These are phyloP conservation scores for Penicillium argentinense DNA, from an alignment of 495 filamentous ascomycete genomes.

Conservation along the genomic window DNA sequence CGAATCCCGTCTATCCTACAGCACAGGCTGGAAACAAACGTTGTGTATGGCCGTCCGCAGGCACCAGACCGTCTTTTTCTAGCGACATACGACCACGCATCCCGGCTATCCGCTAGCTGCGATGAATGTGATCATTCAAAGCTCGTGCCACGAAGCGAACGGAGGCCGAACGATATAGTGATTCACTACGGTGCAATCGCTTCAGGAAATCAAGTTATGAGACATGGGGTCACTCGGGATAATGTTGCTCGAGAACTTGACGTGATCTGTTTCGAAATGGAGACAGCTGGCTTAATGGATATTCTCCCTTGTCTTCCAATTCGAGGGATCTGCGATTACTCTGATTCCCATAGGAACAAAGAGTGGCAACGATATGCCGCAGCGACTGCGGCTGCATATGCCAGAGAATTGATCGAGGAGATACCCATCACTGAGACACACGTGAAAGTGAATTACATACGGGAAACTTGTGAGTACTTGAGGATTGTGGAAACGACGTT, in stretches of 20 bases:
- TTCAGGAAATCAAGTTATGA: conserved; percentile 2
- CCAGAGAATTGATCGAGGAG: neutral
- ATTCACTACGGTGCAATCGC: conserved; percentile 4
- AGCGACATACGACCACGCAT: neutral
- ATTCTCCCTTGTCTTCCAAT: conserved; percentile 9
- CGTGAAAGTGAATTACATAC: neutral
- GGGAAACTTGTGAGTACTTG: too few relatives aligned
- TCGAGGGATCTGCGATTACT: conserved; percentile 27
- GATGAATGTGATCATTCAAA: neutral
- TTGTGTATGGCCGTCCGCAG: neutral
- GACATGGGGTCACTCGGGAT: neutral
- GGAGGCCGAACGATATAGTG: neutral
- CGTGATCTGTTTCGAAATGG: conserved; percentile 6
- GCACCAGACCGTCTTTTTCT: neutral
- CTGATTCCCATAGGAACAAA: conserved; percentile 29
- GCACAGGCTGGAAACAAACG: neutral
- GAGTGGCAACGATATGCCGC: conserved; percentile 29
- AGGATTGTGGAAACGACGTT: too few relatives aligned
- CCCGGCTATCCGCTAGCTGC: neutral
- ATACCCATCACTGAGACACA: neutral
- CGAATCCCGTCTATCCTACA: neutral
- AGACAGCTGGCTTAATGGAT: conserved; percentile 5
- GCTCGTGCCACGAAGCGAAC: neutral
- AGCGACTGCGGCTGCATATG: conserved; percentile 18
- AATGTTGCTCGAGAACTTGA: neutral